phyloP scores from a whole-genome alignment of 2,329 filamentous ascomycete genomes.

The Cercospora sp. region DNA sequence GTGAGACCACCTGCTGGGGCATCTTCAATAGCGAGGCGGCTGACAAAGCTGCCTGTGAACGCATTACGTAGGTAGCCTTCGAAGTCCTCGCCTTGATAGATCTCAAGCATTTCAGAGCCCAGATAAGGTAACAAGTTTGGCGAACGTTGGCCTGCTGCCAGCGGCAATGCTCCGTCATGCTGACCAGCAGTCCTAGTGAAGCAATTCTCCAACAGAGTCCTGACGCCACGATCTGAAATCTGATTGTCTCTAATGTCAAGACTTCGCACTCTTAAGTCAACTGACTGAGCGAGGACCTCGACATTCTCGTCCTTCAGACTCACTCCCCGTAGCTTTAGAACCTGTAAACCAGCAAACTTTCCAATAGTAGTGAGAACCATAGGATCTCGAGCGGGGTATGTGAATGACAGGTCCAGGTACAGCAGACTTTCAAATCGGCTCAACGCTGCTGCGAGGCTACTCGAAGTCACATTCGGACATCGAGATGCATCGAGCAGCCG shows the following conservation, averaged over 20 bases:
- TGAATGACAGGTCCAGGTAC: conserved; percentile 60
- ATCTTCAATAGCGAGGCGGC: conserved; percentile 58
- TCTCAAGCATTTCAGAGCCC: conserved; percentile 43
- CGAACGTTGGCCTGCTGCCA: conserved; percentile 25
- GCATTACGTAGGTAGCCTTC: conserved; percentile 54
- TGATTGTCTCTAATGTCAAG: conserved; percentile 60
- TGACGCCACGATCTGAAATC: conserved; percentile 58
- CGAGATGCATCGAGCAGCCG: conserved; percentile 58
- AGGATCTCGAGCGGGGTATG: conserved; percentile 35
- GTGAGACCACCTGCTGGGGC: conserved; percentile 58
- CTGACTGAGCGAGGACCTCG: conserved; percentile 53
- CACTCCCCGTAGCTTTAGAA: conserved; percentile 58
- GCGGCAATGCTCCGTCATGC: not conserved
- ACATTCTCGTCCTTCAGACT: conserved; percentile 57
- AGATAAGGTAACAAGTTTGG: conserved; percentile 41
- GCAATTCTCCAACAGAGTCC: conserved; percentile 54
- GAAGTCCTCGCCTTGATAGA: conserved; percentile 50
- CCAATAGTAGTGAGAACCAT: conserved; percentile 51
- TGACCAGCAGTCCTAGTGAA: conserved; percentile 37
- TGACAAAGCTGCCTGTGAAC: conserved; percentile 53
- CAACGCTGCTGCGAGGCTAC: conserved; percentile 54
- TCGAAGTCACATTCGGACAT: conserved; percentile 60
- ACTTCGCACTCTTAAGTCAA: conserved; percentile 55
- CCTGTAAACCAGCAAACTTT: conserved; percentile 53
- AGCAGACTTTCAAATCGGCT: conserved; percentile 56